Conservation (phyloP, 371 early-diverging fungal genomes). For the Mucor piriformis region DNA sequence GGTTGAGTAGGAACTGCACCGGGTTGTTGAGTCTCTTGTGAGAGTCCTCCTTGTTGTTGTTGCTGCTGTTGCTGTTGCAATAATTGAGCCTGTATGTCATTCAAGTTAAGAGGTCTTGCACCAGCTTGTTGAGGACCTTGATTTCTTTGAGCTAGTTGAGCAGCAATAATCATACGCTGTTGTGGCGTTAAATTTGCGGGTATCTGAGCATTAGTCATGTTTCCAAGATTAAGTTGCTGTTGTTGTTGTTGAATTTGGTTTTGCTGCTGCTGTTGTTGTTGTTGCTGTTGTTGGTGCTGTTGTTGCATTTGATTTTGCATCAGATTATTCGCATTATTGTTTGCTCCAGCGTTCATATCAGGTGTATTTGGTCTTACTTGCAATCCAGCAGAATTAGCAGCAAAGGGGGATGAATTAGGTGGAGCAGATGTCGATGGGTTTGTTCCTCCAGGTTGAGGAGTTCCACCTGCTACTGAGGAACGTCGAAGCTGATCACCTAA, state of each 20-base stretch:
- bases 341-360: conserved; percentile 1
- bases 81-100: conserved; percentile 25
- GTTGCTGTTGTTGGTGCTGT: not conserved
- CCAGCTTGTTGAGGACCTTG: conserved; percentile 18
- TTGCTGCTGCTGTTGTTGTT: too few species aligned
- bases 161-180: conserved; percentile 27
- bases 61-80: conserved; percentile 14
- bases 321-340: conserved; percentile 3
- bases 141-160: conserved; percentile 27
- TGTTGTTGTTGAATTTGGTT: not conserved
- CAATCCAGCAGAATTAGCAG: conserved; percentile 1
- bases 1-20: conserved; percentile 36
- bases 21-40: conserved; percentile 30
- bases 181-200: conserved; percentile 31
- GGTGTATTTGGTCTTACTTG: conserved; percentile 12
- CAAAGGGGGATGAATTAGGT: conserved; percentile 6
- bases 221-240: conserved; percentile 14
- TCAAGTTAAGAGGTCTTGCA: conserved; percentile 9
- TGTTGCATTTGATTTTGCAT: conserved; percentile 13
- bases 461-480: not conserved
- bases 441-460: conserved; percentile 1
- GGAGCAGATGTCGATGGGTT: conserved; percentile 1
- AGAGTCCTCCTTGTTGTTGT: conserved; percentile 22
- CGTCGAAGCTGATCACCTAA: conserved; percentile 28
- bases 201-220: conserved; percentile 19